Conservation (phyloP, 495 filamentous ascomycete genomes). For the Aspergillus asperescens region DNA sequence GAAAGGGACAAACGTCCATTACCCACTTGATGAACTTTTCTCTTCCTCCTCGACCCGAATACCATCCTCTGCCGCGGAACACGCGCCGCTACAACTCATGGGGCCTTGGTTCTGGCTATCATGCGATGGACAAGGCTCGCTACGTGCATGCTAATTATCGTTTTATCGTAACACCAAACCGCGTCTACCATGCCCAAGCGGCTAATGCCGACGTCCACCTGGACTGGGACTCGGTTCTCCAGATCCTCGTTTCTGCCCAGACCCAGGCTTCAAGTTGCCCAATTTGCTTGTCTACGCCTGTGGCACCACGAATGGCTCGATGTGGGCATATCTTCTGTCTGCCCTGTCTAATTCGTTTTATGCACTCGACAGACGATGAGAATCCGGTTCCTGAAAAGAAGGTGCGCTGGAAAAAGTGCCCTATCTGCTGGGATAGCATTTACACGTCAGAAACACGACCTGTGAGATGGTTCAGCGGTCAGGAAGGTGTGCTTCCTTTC, state of each 20-base stretch:
- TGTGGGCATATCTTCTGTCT: conserved; percentile 98
- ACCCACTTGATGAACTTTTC: conserved; percentile 94
- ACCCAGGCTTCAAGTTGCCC: conserved; percentile 87
- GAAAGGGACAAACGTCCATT: conserved; percentile 92
- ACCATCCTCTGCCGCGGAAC: conserved; percentile 54
- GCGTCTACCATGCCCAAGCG: conserved; percentile 73
- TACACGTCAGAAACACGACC: conserved; percentile 85
- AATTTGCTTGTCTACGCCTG: conserved; percentile 85
- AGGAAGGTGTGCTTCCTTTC: conserved; percentile 70
- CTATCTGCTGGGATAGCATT: conserved; percentile 88
- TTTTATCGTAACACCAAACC: conserved; percentile 83
- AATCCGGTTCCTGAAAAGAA: conserved; percentile 59
- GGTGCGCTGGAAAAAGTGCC: conserved; percentile 88
- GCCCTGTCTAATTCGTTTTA: conserved; percentile 89
- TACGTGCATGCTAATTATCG: conserved; percentile 98
- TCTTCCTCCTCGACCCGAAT: conserved; percentile 68
- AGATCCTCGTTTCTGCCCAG: conserved; percentile 83
- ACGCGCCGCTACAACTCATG: conserved; percentile 66
- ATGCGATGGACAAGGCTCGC: conserved; percentile 85
- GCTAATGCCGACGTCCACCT: conserved; percentile 84
- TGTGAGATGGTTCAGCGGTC: conserved; percentile 85
- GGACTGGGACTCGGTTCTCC: conserved; percentile 85
- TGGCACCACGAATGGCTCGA: conserved; percentile 93
- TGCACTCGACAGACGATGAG: conserved; percentile 76
- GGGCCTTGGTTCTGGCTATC: conserved; percentile 87